A percentile compares a stretch with the other conserved stretches of the same genome.
Conservation (phyloP, 306 rosid species). For the Lotus japonicus region DNA sequence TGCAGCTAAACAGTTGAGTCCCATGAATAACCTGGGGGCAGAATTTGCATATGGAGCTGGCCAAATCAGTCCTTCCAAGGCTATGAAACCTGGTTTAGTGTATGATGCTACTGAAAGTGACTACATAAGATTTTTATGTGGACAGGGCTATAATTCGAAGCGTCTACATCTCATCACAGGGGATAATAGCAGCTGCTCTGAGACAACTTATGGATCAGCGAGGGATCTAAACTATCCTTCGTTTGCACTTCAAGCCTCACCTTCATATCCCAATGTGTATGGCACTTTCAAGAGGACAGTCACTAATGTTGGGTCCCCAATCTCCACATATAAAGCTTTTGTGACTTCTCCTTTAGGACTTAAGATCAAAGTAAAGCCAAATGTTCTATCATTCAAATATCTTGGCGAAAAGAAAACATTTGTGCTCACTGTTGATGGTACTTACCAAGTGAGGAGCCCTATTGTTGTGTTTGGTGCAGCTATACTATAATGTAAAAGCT, state of each 20-base stretch:
- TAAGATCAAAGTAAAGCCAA: conserved; percentile 33
- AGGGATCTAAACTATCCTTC: conserved; percentile 54
- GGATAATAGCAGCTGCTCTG: background rate
- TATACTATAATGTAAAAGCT: background rate
- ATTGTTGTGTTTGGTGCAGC: conserved; percentile 22
- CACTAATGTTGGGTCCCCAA: conserved; percentile 45
- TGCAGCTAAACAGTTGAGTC: conserved; percentile 32
- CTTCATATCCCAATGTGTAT: background rate
- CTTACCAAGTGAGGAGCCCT: conserved; percentile 42
- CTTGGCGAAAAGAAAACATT: conserved; percentile 24
- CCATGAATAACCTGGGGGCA: background rate
- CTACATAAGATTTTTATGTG: conserved; percentile 33
- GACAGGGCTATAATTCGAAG: conserved; percentile 29
- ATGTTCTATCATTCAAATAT: conserved; percentile 29
- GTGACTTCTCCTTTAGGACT: conserved; percentile 25
- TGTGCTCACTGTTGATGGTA: conserved; percentile 26
- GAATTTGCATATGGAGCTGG: conserved; percentile 52
- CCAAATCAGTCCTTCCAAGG: conserved; percentile 30
- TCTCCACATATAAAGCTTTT: conserved; percentile 29
- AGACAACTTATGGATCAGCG: background rate
- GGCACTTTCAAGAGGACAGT: conserved; percentile 26
- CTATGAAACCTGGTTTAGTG: conserved; percentile 39
- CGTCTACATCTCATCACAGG: conserved; percentile 17
- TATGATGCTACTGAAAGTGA: conserved; percentile 33
- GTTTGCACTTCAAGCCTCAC: conserved; percentile 17